These are phyloP conservation scores for Madurella fahalii DNA, from an alignment of 2,329 filamentous ascomycete species.

Conservation along the genomic window DNA sequence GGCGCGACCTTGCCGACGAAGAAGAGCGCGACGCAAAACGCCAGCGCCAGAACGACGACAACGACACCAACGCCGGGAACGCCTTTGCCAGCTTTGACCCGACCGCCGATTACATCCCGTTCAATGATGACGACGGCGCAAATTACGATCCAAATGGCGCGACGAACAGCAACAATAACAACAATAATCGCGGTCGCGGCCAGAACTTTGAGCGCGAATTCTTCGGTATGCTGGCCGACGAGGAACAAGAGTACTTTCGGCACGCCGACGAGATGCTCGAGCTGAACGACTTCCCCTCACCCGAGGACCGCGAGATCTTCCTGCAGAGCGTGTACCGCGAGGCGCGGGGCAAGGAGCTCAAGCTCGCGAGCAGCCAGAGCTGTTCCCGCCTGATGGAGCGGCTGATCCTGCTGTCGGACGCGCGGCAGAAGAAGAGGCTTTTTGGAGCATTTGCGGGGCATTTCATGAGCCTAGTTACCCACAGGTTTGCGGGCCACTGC, in stretches of 20 bases:
- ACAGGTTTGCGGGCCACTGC: conserved; percentile 95
- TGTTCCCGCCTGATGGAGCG: conserved; percentile 92
- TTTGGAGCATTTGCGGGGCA: conserved; percentile 83
- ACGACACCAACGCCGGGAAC: conserved; percentile 4
- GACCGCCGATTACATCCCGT: conserved; percentile 23
- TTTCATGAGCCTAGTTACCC: conserved; percentile 85
- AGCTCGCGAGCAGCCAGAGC: conserved; percentile 91
- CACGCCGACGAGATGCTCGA: conserved; percentile 86
- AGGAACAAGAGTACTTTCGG: conserved; percentile 95
- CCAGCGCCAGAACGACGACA: conserved; percentile 23
- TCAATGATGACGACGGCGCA: conserved; percentile 23
- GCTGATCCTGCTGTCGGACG: conserved; percentile 75
- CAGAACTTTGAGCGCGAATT: conserved; percentile 61
- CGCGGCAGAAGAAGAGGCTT: conserved; percentile 76
- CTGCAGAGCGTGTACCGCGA: conserved; percentile 81
- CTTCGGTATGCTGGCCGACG: conserved; percentile 86
- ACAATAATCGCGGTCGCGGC: conserved; percentile 8
- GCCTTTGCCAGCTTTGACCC: conserved; percentile 11
- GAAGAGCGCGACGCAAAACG: conserved; percentile 27
- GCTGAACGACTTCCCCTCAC: conserved; percentile 75
- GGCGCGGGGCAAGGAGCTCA: conserved; percentile 87
- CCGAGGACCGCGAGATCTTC: conserved; percentile 68
- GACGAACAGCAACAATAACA: background rate
- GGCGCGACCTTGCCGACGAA: conserved; percentile 27
- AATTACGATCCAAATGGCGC: background rate